Evolutionary conservation across 768 basidiomycete species (phyloP), one percentile per base, ranked within the genome.

Genomic region (Lyophyllum atratum): DNA sequence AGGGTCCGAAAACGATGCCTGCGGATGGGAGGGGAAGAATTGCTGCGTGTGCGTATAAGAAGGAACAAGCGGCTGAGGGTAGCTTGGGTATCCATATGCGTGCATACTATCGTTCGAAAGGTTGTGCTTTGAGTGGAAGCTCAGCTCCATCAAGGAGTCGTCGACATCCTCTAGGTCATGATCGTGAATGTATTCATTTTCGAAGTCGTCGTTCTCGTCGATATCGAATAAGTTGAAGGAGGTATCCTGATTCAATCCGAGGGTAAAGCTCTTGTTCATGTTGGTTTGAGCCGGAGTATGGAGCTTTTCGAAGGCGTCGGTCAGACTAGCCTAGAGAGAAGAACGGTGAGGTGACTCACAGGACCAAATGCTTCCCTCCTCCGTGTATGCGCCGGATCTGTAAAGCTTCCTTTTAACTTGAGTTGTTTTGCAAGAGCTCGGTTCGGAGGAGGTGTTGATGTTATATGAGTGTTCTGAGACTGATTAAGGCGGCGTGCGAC

Each of bases 361-460:
- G 66, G 61, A 40, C 72, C 74, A 60, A 79, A 75, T 42, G 74
- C 74, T 59, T 79, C 79, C 37, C 81, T 73, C 59, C 76, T 73
- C 43, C 81, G 68, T 33, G 76, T 72, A 47, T 78, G 82, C 9
- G 86, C 82, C 21, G 90, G 90, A 67, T 90, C 90, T 2, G 90
- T 91, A 52, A 85, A 72, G 63, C 85, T 84, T 49, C 90, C 89
- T 62, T 89, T 86, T 33, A 86, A 71, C 67, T 85, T 85, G 33
- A 86, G 77, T 66, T 83, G 81, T 59, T 70, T 77, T 9, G 76
- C 70, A 54, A 82, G 74, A n/a, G 77, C 72, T 46, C 81, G 75
- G 63, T 86, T 87, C 1, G 81, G 87, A n/a, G 88, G 86, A 55
- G 88, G 88, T 43, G 88, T 90, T 43, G 82, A 81, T 70, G 80